phyloP scores from a whole-genome alignment of 2,329 filamentous ascomycete genomes.

The Westerdykella sp. region DNA sequence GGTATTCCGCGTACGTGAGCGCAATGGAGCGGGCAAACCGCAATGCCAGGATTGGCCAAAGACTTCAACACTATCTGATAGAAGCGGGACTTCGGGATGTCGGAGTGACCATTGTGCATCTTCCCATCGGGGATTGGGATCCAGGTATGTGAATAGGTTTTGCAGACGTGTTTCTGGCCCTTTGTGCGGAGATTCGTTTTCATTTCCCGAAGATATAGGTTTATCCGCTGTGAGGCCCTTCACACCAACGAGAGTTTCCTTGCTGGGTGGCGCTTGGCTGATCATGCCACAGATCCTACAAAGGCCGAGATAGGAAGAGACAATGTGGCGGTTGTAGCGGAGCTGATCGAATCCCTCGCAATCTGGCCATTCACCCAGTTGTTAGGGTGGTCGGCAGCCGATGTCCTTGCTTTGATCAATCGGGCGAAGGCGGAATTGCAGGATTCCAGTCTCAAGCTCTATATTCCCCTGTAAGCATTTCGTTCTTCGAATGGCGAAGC shows the following conservation, averaged over 20 bases:
- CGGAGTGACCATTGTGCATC: slow-evolving; percentile 18
- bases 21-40: slow-evolving; percentile 31
- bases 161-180: no score
- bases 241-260: no score
- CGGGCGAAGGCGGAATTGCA: slow-evolving; percentile 25
- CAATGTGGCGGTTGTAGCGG: slow-evolving; percentile 23
- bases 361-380: slow-evolving; percentile 33
- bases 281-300: slow-evolving; percentile 20
- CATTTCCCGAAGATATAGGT: no score
- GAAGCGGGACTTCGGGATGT: slow-evolving; percentile 30
- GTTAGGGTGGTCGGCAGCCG: slow-evolving; percentile 26
- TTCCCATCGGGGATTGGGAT: slow-evolving; percentile 36
- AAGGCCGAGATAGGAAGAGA: slow-evolving; percentile 27
- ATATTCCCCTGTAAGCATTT: slow-evolving; percentile 32
- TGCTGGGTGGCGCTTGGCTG: not conserved
- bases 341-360: slow-evolving; percentile 33
- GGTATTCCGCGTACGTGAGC: slow-evolving; percentile 31
- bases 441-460: slow-evolving; percentile 27
- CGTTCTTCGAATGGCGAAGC: not conserved
- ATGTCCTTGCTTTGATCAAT: slow-evolving; percentile 24
- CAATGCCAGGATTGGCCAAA: slow-evolving; percentile 29
- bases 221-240: no score
- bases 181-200: not conserved
- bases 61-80: slow-evolving; percentile 23
- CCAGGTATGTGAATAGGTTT: slow-evolving; percentile 19